Evolutionary conservation across 805 yeast genomes (phyloP).

Genomic region (Cyberlindnera bimundalis): DNA sequence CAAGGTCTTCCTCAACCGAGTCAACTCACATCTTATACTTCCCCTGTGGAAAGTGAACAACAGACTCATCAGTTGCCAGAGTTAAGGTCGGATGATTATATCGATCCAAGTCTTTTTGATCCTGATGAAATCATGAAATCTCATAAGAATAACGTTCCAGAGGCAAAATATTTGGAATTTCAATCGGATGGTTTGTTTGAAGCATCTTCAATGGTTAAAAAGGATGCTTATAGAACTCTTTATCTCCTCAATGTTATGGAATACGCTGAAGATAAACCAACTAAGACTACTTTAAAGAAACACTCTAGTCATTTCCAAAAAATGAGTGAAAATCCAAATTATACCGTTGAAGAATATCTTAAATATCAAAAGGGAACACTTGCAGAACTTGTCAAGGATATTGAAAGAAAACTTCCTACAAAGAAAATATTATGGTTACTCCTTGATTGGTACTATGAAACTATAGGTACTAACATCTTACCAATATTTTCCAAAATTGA

Average conservation of each 20-base stretch:
- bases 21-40: not conserved
- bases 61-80: not conserved
- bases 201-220: constrained; percentile 15
- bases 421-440: constrained; percentile 53
- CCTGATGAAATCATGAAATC: constrained; percentile 13
- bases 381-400: constrained; percentile 18
- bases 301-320: constrained; percentile 13
- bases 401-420: constrained; percentile 47
- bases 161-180: constrained; percentile 14
- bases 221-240: constrained; percentile 18
- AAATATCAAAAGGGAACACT: constrained; percentile 18
- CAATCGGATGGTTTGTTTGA: constrained; percentile 24
- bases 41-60: not conserved
- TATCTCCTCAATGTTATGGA: constrained; percentile 16
- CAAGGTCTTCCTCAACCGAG: not conserved
- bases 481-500: constrained; percentile 59
- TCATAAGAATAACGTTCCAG: constrained; percentile 14
- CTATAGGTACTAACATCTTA: not conserved
- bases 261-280: constrained; percentile 2
- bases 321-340: constrained; percentile 17
- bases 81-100: constrained; percentile 9
- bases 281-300: constrained; percentile 2
- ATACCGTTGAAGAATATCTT: constrained; percentile 18
- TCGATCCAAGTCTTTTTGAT: constrained; percentile 17
- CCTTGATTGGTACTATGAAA: constrained; percentile 32